Evolutionary conservation across 352 stramenopile genomes (phyloP).

Genomic region (Pythium utonaiense): DNA sequence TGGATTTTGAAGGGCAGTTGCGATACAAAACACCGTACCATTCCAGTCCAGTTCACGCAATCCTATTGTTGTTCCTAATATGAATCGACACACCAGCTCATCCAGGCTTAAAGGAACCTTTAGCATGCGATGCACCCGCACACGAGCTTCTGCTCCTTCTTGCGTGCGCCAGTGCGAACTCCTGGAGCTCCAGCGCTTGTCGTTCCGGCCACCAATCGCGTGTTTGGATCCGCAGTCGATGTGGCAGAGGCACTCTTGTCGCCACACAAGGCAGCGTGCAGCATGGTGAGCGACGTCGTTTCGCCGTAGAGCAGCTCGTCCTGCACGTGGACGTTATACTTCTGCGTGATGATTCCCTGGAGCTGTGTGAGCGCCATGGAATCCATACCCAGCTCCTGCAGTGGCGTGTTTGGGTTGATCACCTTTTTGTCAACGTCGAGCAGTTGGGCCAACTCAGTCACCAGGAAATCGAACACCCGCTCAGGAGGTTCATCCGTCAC

Average conservation of each 20-base stretch:
- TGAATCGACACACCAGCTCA: too few species aligned
- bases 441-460: slow-evolving; percentile 54
- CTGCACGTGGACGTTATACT: slow-evolving; percentile 88
- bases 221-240: slow-evolving; percentile 21
- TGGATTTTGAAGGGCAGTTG: too few species aligned
- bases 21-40: too few species aligned
- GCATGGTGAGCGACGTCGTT: slow-evolving; percentile 74
- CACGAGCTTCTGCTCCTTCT: slow-evolving; percentile 52
- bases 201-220: slow-evolving; percentile 20
- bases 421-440: slow-evolving; percentile 47
- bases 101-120: neutral
- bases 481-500: slow-evolving; percentile 53
- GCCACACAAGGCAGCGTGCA: slow-evolving; percentile 69
- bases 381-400: slow-evolving; percentile 88
- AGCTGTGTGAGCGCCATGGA: slow-evolving; percentile 94
- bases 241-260: slow-evolving; percentile 22
- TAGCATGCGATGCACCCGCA: slow-evolving; percentile 78
- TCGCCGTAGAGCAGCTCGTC: slow-evolving; percentile 93
- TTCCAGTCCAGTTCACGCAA: neutral
- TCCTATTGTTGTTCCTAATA: slow-evolving; percentile 7
- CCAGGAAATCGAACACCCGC: slow-evolving; percentile 51
- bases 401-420: slow-evolving; percentile 48
- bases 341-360: slow-evolving; percentile 89
- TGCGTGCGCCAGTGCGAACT: neutral
- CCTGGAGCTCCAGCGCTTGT: neutral